Evolutionary conservation across 345 rosid species (phyloP), one percentile per base, ranked within the genome.

Genomic region (Melastoma malabathricum): DNA sequence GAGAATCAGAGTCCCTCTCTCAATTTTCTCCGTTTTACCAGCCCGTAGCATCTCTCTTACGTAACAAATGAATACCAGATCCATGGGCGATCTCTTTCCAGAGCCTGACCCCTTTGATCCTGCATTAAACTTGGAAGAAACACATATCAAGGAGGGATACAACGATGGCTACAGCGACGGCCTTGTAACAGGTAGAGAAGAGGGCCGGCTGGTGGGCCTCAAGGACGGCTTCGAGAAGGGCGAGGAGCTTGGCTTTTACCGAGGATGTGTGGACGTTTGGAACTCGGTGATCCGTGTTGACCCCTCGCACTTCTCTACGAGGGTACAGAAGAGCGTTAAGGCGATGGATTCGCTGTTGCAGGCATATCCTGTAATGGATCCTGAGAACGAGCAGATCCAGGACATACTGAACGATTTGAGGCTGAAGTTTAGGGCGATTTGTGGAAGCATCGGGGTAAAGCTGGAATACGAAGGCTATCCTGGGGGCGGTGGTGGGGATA

Each of bases 241-340:
- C 10, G 92, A 90, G 70, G 84, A 83, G 25, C 46, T 82, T 14
- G 95, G 95, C 1, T 74, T 90, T 73, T 86, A 90, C 72, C 67
- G 59, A 41, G 92, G 94, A 47, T 90, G 94, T 64, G 72, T 76
- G 46, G 78, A 68, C 41, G 62, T 87, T 12, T 84, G 92, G 87
- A 79, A 55, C 56, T 75, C 89, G 5, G 78, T 59, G 6, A 67
- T 82, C 57, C 70, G 63, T 56, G 53, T 65, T 20, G 75, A 73
- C 7, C 81, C 84, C 3, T 48, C 45, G 17, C 70, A 61, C 16
- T 76, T 76, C 70, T 80, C 89, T 20, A 22, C 64, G 48, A 75
- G 83, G 59, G 59, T 78, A 55, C 82, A 71, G 38, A 77, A 72
- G 78, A 60, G 71, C 51, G 60, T 90, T 47, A 60, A 67, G 62